Evolutionary conservation across 177 flowering plant genomes (phyloP).

Genomic region (Telopea speciosissima): DNA sequence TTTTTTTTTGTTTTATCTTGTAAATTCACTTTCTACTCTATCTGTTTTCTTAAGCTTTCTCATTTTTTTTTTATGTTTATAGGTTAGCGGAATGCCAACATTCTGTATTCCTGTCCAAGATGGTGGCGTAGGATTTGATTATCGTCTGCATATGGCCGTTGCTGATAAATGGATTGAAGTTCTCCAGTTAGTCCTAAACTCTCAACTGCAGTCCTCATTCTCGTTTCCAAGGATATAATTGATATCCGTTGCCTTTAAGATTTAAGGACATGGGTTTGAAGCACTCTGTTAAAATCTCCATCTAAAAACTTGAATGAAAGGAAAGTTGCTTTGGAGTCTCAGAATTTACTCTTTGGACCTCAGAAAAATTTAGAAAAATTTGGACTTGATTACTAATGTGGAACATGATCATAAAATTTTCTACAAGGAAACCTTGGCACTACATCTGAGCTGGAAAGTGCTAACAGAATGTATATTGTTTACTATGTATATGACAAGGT

Average conservation of each 20-base stretch:
- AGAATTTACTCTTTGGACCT: background rate
- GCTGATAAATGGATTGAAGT: conserved; percentile 99
- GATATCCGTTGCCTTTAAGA: conserved; percentile 1
- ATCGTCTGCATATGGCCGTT: conserved; percentile 96
- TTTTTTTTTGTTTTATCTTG: background rate
- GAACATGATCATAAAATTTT: background rate
- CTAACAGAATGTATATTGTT: background rate
- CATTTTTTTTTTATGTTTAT: conserved; percentile 12
- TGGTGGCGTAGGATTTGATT: conserved; percentile 98
- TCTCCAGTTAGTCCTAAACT: conserved; percentile 54
- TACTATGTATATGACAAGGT: background rate
- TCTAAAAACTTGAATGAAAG: background rate
- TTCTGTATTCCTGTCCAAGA: conserved; percentile 83
- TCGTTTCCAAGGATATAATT: background rate
- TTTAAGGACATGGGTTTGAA: background rate
- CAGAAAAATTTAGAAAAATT: background rate
- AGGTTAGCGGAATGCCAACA: conserved; percentile 99
- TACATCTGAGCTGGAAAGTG: background rate
- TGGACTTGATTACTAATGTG: background rate
- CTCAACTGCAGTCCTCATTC: background rate
- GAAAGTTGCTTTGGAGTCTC: background rate
- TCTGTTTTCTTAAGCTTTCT: background rate
- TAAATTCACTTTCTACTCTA: background rate
- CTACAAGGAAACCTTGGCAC: background rate
- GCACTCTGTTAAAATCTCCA: background rate